Conservation (phyloP, 1,284 basidiomycete species). For the Melampsora medusae region DNA sequence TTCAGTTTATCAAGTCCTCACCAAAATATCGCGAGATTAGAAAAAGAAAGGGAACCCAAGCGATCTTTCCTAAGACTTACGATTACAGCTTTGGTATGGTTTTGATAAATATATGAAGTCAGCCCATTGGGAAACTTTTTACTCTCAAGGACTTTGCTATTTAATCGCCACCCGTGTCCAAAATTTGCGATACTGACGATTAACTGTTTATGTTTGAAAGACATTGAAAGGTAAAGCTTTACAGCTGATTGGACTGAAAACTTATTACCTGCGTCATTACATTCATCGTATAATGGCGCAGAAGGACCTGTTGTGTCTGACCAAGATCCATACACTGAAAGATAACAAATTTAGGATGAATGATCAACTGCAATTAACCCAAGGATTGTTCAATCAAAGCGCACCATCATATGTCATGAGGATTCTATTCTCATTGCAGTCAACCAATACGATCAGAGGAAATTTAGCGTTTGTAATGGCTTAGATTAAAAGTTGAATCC, state of each 20-base stretch:
- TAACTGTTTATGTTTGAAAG: neutral
- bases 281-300: constrained; percentile 8
- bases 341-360: neutral
- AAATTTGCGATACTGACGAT: neutral
- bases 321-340: constrained; percentile 1
- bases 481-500: no score
- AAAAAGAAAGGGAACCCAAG: neutral
- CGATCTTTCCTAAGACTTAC: neutral
- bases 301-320: neutral
- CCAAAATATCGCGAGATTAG: no score
- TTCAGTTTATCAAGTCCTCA: no score
- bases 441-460: neutral
- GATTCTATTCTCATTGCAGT: neutral
- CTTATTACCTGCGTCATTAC: neutral
- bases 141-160: neutral
- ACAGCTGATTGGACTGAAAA: neutral
- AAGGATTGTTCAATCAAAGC: neutral
- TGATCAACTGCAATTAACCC: neutral
- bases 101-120: constrained; percentile 7
- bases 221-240: neutral
- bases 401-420: constrained; percentile 7
- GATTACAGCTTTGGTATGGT: neutral
- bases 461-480: no score
- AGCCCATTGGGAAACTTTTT: neutral
- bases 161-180: neutral